Conservation (phyloP, 2,329 filamentous ascomycete species). For the Xylariaceae sp. region DNA sequence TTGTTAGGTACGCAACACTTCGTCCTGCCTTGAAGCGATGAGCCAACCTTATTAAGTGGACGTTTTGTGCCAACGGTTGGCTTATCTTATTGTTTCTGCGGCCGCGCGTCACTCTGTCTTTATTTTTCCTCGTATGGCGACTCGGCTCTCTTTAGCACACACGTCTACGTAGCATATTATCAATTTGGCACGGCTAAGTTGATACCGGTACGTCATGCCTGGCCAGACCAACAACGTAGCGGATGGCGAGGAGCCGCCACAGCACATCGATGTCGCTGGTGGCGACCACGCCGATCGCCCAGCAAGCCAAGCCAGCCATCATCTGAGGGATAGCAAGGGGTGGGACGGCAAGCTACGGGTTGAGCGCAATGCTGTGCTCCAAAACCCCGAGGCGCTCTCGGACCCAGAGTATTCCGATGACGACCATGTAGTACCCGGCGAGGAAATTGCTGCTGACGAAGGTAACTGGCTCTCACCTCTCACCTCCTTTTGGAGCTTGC, state of each 20-base stretch:
- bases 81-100: background rate
- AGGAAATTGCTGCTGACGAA: slow-evolving; percentile 78
- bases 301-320: slow-evolving; percentile 44
- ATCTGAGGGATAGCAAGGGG: slow-evolving; percentile 59
- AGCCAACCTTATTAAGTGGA: background rate
- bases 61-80: background rate
- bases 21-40: background rate
- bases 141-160: background rate
- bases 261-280: slow-evolving; percentile 49
- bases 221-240: slow-evolving; percentile 27
- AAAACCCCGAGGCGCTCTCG: slow-evolving; percentile 76
- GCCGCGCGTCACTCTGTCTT: background rate
- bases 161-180: background rate
- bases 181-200: background rate
- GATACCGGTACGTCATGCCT: slow-evolving; percentile 16
- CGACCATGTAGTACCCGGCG: slow-evolving; percentile 62
- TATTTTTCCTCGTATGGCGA: background rate
- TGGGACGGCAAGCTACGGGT: slow-evolving; percentile 83
- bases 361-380: slow-evolving; percentile 62
- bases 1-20: too few relatives aligned
- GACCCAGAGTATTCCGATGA: slow-evolving; percentile 83
- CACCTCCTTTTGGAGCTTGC: slow-evolving; percentile 18
- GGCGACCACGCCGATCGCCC: slow-evolving; percentile 38
- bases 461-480: slow-evolving; percentile 45
- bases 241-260: slow-evolving; percentile 30